phyloP scores from a whole-genome alignment of 108 stramenopile species.

The Conticribra guillardii region DNA sequence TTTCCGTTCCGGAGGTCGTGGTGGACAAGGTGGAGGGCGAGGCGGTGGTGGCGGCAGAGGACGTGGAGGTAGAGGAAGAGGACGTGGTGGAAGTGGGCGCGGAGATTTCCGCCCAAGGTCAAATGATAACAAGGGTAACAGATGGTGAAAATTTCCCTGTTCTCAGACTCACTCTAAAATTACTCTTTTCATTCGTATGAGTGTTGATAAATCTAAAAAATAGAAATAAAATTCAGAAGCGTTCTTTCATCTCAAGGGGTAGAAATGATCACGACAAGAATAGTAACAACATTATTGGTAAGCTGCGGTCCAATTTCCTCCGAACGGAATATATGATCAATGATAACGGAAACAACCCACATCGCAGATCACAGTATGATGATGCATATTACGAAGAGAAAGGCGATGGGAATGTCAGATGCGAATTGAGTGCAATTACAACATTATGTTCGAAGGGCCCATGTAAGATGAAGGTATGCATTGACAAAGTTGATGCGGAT shows the following conservation, averaged over 20 bases:
- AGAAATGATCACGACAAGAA: constrained; percentile 71
- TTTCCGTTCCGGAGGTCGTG: constrained; percentile 39
- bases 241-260: constrained; percentile 81
- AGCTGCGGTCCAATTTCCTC: constrained; percentile 85
- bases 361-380: no score
- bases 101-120: constrained; percentile 25
- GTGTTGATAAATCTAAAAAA: no score
- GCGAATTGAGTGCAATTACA: constrained; percentile 84
- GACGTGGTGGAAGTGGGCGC: constrained; percentile 39
- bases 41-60: constrained; percentile 26
- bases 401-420: constrained; percentile 39
- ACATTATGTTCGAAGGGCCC: constrained; percentile 83
- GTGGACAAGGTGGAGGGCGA: constrained; percentile 40
- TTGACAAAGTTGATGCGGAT: constrained; percentile 56
- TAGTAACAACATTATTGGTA: constrained; percentile 79
- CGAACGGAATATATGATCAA: constrained; percentile 90
- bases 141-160: constrained; percentile 35
- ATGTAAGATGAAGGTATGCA: constrained; percentile 83
- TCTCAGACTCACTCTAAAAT: no score
- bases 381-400: constrained; percentile 31
- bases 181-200: no score
- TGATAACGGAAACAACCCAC: constrained; percentile 80
- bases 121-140: constrained; percentile 24
- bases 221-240: no score
- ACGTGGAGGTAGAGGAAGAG: constrained; percentile 44